Percentiles rank a stretch among this genome's conserved stretches.
phyloP scores from a whole-genome alignment of 371 early-diverging fungal species.

The Actinomucor elegans region DNA sequence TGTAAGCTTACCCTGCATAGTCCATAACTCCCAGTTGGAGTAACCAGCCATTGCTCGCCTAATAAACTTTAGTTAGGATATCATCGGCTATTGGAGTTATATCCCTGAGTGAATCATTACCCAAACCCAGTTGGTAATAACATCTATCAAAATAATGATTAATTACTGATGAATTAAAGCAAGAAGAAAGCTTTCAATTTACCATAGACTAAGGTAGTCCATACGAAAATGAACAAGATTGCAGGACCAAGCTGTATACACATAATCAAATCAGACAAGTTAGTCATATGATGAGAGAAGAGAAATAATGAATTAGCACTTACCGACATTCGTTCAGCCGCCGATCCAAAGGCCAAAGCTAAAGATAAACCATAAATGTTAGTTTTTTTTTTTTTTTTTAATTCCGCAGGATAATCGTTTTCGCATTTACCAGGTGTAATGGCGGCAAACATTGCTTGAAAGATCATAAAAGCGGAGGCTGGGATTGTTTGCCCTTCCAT shows the following conservation, averaged over 20 bases:
- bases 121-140: constrained; percentile 87
- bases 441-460: constrained; percentile 76
- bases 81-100: neutral
- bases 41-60: constrained; percentile 65
- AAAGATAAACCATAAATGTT: too few relatives aligned
- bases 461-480: constrained; percentile 61
- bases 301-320: neutral
- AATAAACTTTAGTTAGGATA: neutral
- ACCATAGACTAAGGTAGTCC: constrained; percentile 82
- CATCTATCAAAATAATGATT: constrained; percentile 32
- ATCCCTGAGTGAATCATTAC: constrained; percentile 20
- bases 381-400: neutral
- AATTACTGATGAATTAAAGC: too few relatives aligned
- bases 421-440: constrained; percentile 51
- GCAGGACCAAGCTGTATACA: constrained; percentile 69
- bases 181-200: neutral
- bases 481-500: constrained; percentile 54
- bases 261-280: too few relatives aligned
- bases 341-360: constrained; percentile 81
- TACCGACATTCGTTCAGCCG: constrained; percentile 79
- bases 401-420: neutral
- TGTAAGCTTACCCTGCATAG: constrained; percentile 74
- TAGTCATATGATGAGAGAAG: neutral
- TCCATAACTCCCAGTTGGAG: constrained; percentile 71
- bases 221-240: constrained; percentile 78